Base-by-base conservation (phyloP, 495 filamentous ascomycete genomes). In the Chaetomium cochliodes region DNA sequence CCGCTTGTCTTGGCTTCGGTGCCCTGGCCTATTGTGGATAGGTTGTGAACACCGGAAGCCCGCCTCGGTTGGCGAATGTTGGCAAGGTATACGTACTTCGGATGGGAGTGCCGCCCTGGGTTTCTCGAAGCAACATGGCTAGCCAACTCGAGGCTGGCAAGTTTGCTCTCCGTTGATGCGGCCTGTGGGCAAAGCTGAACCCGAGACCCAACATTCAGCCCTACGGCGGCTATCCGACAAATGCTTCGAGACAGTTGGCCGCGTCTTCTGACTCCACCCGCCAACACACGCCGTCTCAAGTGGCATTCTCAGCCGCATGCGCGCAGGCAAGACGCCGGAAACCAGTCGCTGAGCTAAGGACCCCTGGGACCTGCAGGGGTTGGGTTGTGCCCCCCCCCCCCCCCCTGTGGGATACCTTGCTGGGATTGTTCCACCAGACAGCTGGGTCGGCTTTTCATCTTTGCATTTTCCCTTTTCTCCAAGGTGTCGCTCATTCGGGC, bases 161-260 rank as follows among this genome's bases (percentile, higher is more conserved):
- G 44, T 20, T 47, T 47, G 44, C n/a, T 23, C n/a, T n/a, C 8
- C n/a, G n/a, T 23, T 23, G n/a, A 50, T 50, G 16, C 8, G 18
- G 8, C 16, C 46, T 50, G n/a, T 50, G 46, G 18, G 18, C 33
- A 26, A 18, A 57, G 33, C 54, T 54, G 52, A 30, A 30, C 26
- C 28, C 3, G 52, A 55, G 52, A 37, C 54, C 33, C 54, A 25
- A 42, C 51, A 23, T 28, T 64, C 60, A 67, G 65, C 65, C 65
- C 61, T 67, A 60, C 54, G 65, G 60, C 60, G 60, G 59, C 56
- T 62, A 61, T 56, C 25, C 54, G 30, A 53, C 28, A 28, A 20
- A 26, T 39, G 59, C 30, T 18, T 52, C 47, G 4, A n/a, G 18
- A 18, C n/a, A 16, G 9, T 33, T 53, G 47, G 11, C 33, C 33